These are phyloP conservation scores for Zasmidium citrigriseum DNA, from an alignment of 2,329 filamentous ascomycete genomes.

Conservation along the genomic window DNA sequence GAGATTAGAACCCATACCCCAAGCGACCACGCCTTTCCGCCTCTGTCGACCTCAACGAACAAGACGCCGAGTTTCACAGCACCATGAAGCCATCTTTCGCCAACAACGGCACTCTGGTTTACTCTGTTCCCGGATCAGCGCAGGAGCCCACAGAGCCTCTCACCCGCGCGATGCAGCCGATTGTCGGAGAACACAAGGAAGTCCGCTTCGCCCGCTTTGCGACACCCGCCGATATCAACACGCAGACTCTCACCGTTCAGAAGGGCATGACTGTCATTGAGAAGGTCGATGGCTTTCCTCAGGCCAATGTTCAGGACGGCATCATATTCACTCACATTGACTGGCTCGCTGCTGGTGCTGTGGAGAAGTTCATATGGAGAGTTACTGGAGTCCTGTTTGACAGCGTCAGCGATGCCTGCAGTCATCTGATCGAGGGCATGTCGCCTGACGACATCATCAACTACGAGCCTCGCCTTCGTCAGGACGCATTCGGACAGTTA, in stretches of 20 bases:
- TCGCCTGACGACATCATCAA: slow-evolving; percentile 44
- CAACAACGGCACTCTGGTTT: slow-evolving; percentile 70
- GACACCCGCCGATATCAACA: slow-evolving; percentile 45
- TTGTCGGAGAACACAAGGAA: slow-evolving; percentile 66
- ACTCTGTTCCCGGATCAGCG: slow-evolving; percentile 52
- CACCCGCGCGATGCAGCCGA: slow-evolving; percentile 55
- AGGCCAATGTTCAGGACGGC: slow-evolving; percentile 51
- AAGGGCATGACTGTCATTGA: slow-evolving; percentile 46
- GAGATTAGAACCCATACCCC: slow-evolving; percentile 33
- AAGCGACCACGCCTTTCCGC: slow-evolving; percentile 41
- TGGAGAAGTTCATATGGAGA: slow-evolving; percentile 81
- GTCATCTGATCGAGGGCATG: slow-evolving; percentile 38
- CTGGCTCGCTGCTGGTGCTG: slow-evolving; percentile 35
- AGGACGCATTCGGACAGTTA: slow-evolving; percentile 68
- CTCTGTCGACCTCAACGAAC: slow-evolving; percentile 63
- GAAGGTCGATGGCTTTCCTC: slow-evolving; percentile 51
- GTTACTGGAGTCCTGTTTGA: slow-evolving; percentile 87
- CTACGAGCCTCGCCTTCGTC: slow-evolving; percentile 42
- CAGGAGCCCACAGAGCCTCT: slow-evolving; percentile 51
- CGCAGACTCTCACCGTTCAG: slow-evolving; percentile 19
- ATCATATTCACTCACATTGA: slow-evolving; percentile 53
- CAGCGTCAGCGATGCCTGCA: slow-evolving; percentile 43
- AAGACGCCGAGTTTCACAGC: slow-evolving; percentile 69
- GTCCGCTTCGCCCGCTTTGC: slow-evolving; percentile 66
- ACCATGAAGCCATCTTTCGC: slow-evolving; percentile 80